These are phyloP conservation scores for Rhizoctonia solani DNA, from an alignment of 1,284 basidiomycete genomes.

Conservation along the genomic window DNA sequence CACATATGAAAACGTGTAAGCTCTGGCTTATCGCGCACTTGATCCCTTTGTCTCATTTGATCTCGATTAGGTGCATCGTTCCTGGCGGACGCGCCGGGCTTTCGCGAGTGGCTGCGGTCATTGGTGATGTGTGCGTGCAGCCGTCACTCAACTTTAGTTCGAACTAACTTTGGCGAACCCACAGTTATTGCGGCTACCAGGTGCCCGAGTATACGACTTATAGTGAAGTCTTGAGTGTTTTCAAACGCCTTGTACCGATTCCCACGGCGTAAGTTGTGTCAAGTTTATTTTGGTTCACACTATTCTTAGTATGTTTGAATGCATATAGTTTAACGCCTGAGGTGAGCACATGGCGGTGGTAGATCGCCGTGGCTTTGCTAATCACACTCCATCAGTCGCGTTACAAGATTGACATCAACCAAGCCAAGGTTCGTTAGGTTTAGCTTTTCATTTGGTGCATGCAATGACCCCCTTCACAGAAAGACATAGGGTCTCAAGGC, in stretches of 20 bases:
- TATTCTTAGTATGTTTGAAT: neutral
- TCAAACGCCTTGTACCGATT: slow-evolving; percentile 87
- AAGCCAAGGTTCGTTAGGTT: slow-evolving; percentile 44
- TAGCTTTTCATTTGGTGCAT: neutral
- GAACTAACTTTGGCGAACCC: slow-evolving; percentile 21
- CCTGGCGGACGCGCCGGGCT: slow-evolving; percentile 89
- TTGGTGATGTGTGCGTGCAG: slow-evolving; percentile 76
- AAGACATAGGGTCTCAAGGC: slow-evolving; percentile 78
- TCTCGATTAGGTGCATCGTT: slow-evolving; percentile 65
- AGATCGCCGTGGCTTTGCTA: neutral
- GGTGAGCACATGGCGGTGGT: slow-evolving; percentile 11
- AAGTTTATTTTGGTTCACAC: slow-evolving; percentile 10
- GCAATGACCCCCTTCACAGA: slow-evolving; percentile 49
- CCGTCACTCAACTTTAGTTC: no score
- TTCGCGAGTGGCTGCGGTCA: slow-evolving; percentile 86
- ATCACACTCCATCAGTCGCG: slow-evolving; percentile 49
- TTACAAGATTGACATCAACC: slow-evolving; percentile 73
- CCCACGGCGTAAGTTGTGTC: slow-evolving; percentile 71
- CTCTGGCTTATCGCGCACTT: slow-evolving; percentile 39
- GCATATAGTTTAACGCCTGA: slow-evolving; percentile 30
- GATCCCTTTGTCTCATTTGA: neutral
- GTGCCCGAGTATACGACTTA: slow-evolving; percentile 80
- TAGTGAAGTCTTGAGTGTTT: slow-evolving; percentile 70
- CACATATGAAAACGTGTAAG: slow-evolving; percentile 76
- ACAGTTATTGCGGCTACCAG: slow-evolving; percentile 59